Conservation (phyloP, 768 basidiomycete species). For the Russula virescens region DNA sequence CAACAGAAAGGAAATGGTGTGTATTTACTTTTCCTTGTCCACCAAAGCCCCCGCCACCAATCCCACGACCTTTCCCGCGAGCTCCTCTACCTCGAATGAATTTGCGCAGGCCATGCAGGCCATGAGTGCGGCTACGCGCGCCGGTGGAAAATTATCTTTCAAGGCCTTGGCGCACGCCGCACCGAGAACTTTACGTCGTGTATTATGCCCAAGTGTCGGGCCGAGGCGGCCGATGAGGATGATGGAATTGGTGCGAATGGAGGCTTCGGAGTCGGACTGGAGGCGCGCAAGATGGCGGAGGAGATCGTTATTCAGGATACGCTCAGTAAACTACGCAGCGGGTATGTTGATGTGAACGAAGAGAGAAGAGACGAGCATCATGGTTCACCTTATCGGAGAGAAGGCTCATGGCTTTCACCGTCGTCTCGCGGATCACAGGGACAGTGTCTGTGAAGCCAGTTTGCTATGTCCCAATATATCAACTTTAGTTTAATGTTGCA, state of each 20-base stretch:
- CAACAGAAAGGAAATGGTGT: not conserved
- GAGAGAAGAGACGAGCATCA: not conserved
- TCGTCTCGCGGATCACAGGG: slow-evolving; percentile 89
- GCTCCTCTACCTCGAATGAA: slow-evolving; percentile 80
- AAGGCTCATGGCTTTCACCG: slow-evolving; percentile 79
- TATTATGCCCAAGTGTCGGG: slow-evolving; percentile 76
- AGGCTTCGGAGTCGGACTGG: slow-evolving; percentile 88
- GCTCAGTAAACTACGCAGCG: slow-evolving; percentile 65
- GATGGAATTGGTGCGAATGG: slow-evolving; percentile 95
- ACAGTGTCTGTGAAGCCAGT: slow-evolving; percentile 95
- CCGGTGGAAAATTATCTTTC: slow-evolving; percentile 89
- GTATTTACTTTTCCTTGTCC: slow-evolving; percentile 85
- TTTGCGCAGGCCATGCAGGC: slow-evolving; percentile 93
- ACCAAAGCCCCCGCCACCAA: slow-evolving; percentile 73
- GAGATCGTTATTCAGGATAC: slow-evolving; percentile 94
- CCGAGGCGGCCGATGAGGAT: slow-evolving; percentile 92
- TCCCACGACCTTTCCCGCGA: slow-evolving; percentile 87
- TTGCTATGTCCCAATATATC: slow-evolving; percentile 51
- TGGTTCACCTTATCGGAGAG: slow-evolving; percentile 74
- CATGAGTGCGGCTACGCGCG: slow-evolving; percentile 91
- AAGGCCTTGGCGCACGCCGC: slow-evolving; percentile 88
- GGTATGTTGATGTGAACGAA: not conserved
- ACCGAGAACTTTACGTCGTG: slow-evolving; percentile 93
- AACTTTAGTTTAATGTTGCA: not conserved
- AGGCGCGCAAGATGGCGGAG: slow-evolving; percentile 88